A percentile compares a stretch with the other conserved stretches of the same genome.
phyloP scores from a whole-genome alignment of 2,329 filamentous ascomycete species.

The Nannizziopsis arthrosporioides region DNA sequence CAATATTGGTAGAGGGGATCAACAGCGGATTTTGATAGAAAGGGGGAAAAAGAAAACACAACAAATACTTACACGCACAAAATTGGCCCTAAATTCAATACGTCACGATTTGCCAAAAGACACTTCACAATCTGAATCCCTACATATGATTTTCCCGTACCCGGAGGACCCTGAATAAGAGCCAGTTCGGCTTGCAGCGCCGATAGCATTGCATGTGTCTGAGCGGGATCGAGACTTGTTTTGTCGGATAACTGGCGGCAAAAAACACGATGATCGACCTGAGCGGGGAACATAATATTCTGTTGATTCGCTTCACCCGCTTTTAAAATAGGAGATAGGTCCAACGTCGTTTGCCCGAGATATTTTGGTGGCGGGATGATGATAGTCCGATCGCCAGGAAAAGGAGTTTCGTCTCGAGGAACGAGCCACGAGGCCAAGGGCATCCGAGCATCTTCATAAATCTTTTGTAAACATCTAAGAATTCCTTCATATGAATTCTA shows the following conservation, averaged over 20 bases:
- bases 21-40: too few species aligned
- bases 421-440: neutral
- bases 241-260: conserved; percentile 20
- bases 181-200: conserved; percentile 38
- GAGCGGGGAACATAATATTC: conserved; percentile 16
- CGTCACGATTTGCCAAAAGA: conserved; percentile 23
- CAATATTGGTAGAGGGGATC: too few species aligned
- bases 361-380: conserved; percentile 18
- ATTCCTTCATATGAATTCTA: conserved; percentile 48
- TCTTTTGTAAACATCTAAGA: conserved; percentile 44
- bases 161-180: conserved; percentile 58
- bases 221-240: conserved; percentile 42
- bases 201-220: conserved; percentile 15
- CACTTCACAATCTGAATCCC: conserved; percentile 47
- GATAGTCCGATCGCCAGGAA: neutral
- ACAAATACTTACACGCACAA: conserved; percentile 33
- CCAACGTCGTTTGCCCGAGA: neutral
- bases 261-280: conserved; percentile 22
- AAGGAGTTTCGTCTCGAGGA: too few species aligned
- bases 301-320: conserved; percentile 8
- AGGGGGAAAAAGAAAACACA: too few species aligned
- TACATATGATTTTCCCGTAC: conserved; percentile 55
- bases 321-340: conserved; percentile 17
- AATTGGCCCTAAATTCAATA: conserved; percentile 34
- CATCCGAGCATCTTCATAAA: conserved; percentile 26